These are phyloP conservation scores for Anacardium occidentale DNA, from an alignment of 345 rosid genomes.

Conservation along the genomic window DNA sequence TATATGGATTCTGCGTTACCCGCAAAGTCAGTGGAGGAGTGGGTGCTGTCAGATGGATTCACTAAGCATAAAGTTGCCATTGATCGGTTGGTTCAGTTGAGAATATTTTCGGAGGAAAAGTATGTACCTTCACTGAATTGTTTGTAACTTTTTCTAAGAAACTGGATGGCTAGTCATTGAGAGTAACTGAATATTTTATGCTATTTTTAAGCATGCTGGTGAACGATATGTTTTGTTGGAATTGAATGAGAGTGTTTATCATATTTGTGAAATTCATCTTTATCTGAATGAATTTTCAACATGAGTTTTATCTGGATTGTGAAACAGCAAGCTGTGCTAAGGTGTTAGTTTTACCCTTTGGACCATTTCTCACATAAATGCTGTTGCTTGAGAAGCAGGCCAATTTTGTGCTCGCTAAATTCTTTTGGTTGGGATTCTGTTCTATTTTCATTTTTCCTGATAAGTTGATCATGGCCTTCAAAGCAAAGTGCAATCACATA, in stretches of 20 bases:
- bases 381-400: neutral
- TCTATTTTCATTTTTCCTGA: neutral
- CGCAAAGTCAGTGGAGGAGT: conserved; percentile 59
- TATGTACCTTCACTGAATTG: neutral
- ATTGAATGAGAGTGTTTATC: no score
- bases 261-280: no score
- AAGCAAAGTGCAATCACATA: neutral
- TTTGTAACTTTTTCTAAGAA: neutral
- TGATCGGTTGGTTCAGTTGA: conserved; percentile 70
- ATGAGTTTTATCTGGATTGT: neutral
- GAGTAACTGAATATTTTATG: neutral
- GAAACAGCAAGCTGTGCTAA: neutral
- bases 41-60: conserved; percentile 72
- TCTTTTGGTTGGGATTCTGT: neutral
- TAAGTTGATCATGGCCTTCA: neutral
- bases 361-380: neutral
- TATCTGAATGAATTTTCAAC: neutral
- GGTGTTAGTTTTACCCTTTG: neutral
- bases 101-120: conserved; percentile 38
- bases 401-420: neutral
- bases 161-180: neutral
- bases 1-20: conserved; percentile 53
- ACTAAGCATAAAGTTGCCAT: conserved; percentile 83
- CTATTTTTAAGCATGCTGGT: no score
- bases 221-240: no score